These are phyloP conservation scores for Epichloe amarillans DNA, from an alignment of 2,329 filamentous ascomycete genomes.

Conservation along the genomic window DNA sequence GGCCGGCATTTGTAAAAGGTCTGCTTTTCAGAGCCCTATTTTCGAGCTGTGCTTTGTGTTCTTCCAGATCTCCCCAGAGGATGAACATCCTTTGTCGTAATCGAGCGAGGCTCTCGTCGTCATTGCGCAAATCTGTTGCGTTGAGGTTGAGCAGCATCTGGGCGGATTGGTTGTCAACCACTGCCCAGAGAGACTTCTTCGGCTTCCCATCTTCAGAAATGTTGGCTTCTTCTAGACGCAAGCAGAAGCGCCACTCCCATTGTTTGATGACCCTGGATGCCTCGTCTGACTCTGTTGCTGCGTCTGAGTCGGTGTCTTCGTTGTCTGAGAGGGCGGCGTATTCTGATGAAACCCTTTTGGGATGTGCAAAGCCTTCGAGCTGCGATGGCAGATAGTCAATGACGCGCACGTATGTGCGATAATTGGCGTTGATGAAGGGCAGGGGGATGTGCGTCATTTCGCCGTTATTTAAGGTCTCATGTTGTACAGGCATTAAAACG, in stretches of 20 bases:
- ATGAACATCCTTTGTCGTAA: constrained; percentile 60
- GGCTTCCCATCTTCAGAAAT: constrained; percentile 11
- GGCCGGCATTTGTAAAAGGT: background rate
- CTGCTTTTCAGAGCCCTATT: constrained; percentile 1
- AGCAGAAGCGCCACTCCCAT: constrained; percentile 78
- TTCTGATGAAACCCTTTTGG: constrained; percentile 28
- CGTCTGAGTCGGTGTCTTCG: constrained; percentile 13
- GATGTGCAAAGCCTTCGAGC: constrained; percentile 56
- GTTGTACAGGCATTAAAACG: constrained; percentile 24
- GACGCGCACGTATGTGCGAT: constrained; percentile 58
- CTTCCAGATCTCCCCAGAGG: constrained; percentile 79
- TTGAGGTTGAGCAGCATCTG: constrained; percentile 36
- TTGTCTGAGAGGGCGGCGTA: constrained; percentile 36
- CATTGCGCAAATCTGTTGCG: constrained; percentile 40
- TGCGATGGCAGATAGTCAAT: constrained; percentile 64
- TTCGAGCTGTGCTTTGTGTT: constrained; percentile 35
- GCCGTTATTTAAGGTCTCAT: constrained; percentile 31
- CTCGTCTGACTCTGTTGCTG: constrained; percentile 11
- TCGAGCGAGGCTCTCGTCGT: constrained; percentile 31
- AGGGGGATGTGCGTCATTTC: constrained; percentile 28
- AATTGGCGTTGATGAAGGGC: constrained; percentile 64
- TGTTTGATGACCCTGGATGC: constrained; percentile 11
- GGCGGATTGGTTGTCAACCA: constrained; percentile 47
- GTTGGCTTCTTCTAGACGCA: constrained; percentile 56
- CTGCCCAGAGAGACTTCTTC: constrained; percentile 46